Base-by-base conservation (phyloP, 2,329 filamentous ascomycete genomes). In the Fusarium oligoseptatum region DNA sequence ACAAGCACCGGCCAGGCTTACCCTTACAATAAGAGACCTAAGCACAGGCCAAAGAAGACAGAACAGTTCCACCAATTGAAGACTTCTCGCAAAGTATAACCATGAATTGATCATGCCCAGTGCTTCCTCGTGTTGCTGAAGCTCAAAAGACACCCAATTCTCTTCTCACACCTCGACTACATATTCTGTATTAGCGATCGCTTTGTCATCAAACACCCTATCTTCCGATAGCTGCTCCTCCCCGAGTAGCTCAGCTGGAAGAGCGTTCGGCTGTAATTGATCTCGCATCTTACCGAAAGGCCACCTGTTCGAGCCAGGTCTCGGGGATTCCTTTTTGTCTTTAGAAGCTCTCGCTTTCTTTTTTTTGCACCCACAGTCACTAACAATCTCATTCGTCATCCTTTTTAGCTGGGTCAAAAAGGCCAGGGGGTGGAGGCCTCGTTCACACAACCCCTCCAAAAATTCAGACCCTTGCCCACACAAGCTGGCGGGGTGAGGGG, bases 221-320 rank as follows among this genome's bases (percentile, higher is more conserved):
- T 55, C 50, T 55, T 55, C 50, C 50, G 50, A 55, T 55, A 55
- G 50, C 27, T 34, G 52, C 56, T 62, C 58, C 24, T 74, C 71
- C 71, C 71, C 71, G 71, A 73, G 73, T 73, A 73, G 71, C 71
- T 73, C 71, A 73, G 71, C 71, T 73, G 71, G 71, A 73, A 73
- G 71, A 73, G 71, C 71, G 71, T 73, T 73, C 71, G 71, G 72
- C 71, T 73, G 71, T 73, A 73, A 73, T 39, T 52, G 71, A 45
- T 50, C 7, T 52, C 36, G 17, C 56, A 60, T 64, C 57, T 70
- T 68, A 73, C 72, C 71, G 71, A 73, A 73, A 73, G 71, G 71
- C 73, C 71, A 73, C 71, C 73, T 73, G 71, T 73, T 73, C 71
- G 71, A 73, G 73, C 71, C 71, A 73, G 71, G 71, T 73, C 73